These are phyloP conservation scores for Rhizopus microsporus DNA, from an alignment of 371 early-diverging fungal species.

Conservation along the genomic window DNA sequence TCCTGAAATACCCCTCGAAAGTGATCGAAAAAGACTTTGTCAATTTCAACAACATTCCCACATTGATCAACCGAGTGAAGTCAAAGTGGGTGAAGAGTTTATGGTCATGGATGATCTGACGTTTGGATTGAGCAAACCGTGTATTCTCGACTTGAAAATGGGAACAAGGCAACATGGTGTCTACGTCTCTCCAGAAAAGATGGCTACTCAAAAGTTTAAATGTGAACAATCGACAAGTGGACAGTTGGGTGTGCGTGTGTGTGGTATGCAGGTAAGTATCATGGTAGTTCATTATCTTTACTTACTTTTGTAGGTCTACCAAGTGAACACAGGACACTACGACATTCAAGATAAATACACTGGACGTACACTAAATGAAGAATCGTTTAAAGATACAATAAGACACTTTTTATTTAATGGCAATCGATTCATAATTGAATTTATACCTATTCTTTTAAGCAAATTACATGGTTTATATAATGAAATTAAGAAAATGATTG, in stretches of 20 bases:
- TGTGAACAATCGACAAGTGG: slow-evolving; percentile 87
- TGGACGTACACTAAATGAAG: slow-evolving; percentile 77
- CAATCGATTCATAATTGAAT: slow-evolving; percentile 53
- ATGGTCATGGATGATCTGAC: slow-evolving; percentile 91
- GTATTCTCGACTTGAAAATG: slow-evolving; percentile 95
- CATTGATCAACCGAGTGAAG: slow-evolving; percentile 24
- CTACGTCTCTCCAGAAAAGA: slow-evolving; percentile 76
- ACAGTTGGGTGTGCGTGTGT: slow-evolving; percentile 86
- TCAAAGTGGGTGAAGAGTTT: slow-evolving; percentile 62
- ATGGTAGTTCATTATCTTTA: background rate
- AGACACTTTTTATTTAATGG: slow-evolving; percentile 80
- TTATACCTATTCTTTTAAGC: slow-evolving; percentile 74
- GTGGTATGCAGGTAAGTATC: slow-evolving; percentile 88
- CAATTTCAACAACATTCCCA: slow-evolving; percentile 34
- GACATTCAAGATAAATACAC: slow-evolving; percentile 88
- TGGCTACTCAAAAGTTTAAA: slow-evolving; percentile 80
- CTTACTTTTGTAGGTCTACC: slow-evolving; percentile 7
- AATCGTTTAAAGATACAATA: slow-evolving; percentile 73
- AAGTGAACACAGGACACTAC: slow-evolving; percentile 29
- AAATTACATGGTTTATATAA: slow-evolving; percentile 67
- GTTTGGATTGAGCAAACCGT: slow-evolving; percentile 75
- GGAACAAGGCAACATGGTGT: slow-evolving; percentile 94
- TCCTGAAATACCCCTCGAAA: slow-evolving; percentile 69
- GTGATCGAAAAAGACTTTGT: slow-evolving; percentile 68
- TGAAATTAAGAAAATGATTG: slow-evolving; percentile 66